Conservation (phyloP, 2,329 filamentous ascomycete species). For the Alternaria sp. region DNA sequence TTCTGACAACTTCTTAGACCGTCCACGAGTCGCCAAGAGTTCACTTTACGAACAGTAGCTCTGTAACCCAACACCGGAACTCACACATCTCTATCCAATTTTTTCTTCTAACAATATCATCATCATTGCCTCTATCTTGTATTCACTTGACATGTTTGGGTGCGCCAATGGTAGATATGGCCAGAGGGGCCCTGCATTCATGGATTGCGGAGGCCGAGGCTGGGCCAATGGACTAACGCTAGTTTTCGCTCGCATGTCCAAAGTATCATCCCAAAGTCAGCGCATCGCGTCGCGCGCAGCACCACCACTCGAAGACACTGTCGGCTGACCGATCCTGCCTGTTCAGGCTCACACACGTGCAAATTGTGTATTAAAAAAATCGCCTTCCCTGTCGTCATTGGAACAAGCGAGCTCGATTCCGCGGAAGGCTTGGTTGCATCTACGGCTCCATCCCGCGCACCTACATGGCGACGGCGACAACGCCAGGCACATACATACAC, state of each 20-base stretch:
- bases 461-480: slow-evolving; percentile 29
- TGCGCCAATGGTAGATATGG: slow-evolving; percentile 5
- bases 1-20: slow-evolving; percentile 18
- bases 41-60: neutral
- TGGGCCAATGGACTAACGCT: slow-evolving; percentile 11
- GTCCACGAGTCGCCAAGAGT: slow-evolving; percentile 12
- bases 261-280: slow-evolving; percentile 10
- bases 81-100: neutral
- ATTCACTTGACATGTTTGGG: slow-evolving; percentile 6
- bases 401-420: slow-evolving; percentile 6
- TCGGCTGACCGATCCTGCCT: neutral
- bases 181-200: slow-evolving; percentile 13
- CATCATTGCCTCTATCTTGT: neutral
- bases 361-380: neutral
- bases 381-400: slow-evolving; percentile 4
- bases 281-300: slow-evolving; percentile 15
- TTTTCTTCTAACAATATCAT: neutral
- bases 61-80: neutral
- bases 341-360: slow-evolving; percentile 4
- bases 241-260: slow-evolving; percentile 19
- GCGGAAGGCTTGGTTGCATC: slow-evolving; percentile 17
- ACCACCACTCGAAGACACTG: slow-evolving; percentile 12
- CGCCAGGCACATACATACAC: slow-evolving; percentile 14
- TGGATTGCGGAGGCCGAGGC: slow-evolving; percentile 8
- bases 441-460: slow-evolving; percentile 18